Percentiles rank a stretch among this genome's conserved stretches.
Evolutionary conservation across 352 stramenopile genomes (phyloP).

Genomic region (Globisporangium cylindrosporum): DNA sequence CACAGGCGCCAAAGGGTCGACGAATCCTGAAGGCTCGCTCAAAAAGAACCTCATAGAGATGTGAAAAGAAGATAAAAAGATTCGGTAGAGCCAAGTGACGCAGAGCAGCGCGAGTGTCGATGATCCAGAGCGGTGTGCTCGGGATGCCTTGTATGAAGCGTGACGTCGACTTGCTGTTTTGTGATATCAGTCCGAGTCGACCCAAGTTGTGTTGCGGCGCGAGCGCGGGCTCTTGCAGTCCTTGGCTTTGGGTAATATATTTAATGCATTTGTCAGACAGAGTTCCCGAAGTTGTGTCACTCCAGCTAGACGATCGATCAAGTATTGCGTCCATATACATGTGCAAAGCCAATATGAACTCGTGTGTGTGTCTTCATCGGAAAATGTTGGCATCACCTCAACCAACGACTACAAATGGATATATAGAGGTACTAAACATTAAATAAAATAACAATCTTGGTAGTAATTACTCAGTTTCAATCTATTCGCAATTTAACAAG

Average conservation of each 20-base stretch:
- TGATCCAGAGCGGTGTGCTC: not conserved
- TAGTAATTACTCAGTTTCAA: not conserved
- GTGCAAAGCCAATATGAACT: not conserved
- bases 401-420: not conserved
- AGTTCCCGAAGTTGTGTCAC: not conserved
- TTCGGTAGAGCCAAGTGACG: slow-evolving; percentile 1
- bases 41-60: slow-evolving; percentile 27
- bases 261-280: slow-evolving; percentile 21
- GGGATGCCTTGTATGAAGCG: not conserved
- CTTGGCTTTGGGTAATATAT: slow-evolving; percentile 21
- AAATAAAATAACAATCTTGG: not conserved
- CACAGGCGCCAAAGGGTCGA: slow-evolving; percentile 40
- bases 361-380: not conserved
- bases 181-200: slow-evolving; percentile 13
- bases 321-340: too few species aligned
- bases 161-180: slow-evolving; percentile 5
- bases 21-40: slow-evolving; percentile 54
- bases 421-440: not conserved
- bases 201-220: not conserved
- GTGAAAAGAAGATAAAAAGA: slow-evolving; percentile 8
- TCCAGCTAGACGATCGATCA: not conserved
- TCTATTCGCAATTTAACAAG: not conserved
- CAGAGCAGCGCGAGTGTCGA: not conserved
- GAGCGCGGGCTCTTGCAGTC: not conserved
- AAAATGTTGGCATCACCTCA: not conserved